phyloP scores from a whole-genome alignment of 1,139 yeast genomes.

The Suhomyces bokatorum region DNA sequence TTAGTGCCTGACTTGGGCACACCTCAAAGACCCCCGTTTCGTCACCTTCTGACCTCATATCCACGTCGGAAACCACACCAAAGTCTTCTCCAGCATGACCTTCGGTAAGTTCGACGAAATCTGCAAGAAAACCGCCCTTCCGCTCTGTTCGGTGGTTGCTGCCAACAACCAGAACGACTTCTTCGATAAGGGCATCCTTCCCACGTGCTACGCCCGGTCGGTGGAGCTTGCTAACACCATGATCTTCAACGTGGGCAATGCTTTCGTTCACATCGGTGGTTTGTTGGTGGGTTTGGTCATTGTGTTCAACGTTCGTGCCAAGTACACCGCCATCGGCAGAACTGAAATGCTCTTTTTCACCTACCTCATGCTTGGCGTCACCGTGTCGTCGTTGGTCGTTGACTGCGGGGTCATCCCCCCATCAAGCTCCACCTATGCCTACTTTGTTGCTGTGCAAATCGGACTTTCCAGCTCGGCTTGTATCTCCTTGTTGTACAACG shows the following conservation, averaged over 20 bases:
- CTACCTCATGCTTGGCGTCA: conserved; percentile 57
- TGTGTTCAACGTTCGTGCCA: conserved; percentile 74
- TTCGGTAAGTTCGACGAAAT: conserved; percentile 73
- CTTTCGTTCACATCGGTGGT: conserved; percentile 79
- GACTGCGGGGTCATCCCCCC: conserved; percentile 95
- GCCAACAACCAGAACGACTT: conserved; percentile 28
- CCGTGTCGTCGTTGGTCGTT: conserved; percentile 68
- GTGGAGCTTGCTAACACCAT: conserved; percentile 88
- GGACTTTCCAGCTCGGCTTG: conserved; percentile 75
- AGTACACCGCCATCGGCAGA: conserved; percentile 93
- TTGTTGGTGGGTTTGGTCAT: conserved; percentile 65
- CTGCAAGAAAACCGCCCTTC: conserved; percentile 71
- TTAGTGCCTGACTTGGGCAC: neutral
- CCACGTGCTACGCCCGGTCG: conserved; percentile 81
- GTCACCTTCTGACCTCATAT: neutral
- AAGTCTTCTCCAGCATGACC: conserved; percentile 28
- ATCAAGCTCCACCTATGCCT: conserved; percentile 69
- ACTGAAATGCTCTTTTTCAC: conserved; percentile 79
- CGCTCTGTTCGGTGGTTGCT: conserved; percentile 71
- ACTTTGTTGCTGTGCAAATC: conserved; percentile 78
- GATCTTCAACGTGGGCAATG: conserved; percentile 88
- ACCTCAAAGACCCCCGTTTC: neutral
- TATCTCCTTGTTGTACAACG: conserved; percentile 67
- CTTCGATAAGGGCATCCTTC: conserved; percentile 59
- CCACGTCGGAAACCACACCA: neutral